Evolutionary conservation across 192 early-diverging fungal genomes (phyloP).

Genomic region (Piromyces finnis): DNA sequence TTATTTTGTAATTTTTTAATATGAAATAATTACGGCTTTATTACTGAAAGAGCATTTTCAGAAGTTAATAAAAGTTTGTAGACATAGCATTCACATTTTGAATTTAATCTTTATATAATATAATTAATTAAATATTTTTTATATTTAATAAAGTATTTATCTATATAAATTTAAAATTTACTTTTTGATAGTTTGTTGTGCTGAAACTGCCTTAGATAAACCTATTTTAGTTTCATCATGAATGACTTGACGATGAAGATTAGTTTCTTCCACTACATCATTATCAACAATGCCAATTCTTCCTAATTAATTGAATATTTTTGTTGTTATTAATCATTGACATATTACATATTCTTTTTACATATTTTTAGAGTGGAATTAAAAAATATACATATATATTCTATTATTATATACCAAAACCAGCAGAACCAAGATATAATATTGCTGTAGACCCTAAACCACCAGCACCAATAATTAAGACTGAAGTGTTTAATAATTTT

Average conservation of each 20-base stretch:
- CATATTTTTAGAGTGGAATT: too few species aligned
- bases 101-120: slow-evolving; percentile 33
- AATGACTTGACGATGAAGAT: slow-evolving; percentile 88
- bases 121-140: slow-evolving; percentile 3
- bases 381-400: neutral
- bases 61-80: slow-evolving; percentile 61
- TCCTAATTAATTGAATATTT: slow-evolving; percentile 3
- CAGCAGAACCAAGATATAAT: slow-evolving; percentile 76
- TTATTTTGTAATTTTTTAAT: too few species aligned
- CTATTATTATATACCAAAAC: slow-evolving; percentile 32
- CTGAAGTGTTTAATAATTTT: slow-evolving; percentile 46
- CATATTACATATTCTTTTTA: too few species aligned
- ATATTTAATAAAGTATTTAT: neutral
- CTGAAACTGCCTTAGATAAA: slow-evolving; percentile 59
- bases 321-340: neutral
- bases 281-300: slow-evolving; percentile 81
- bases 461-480: slow-evolving; percentile 84
- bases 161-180: slow-evolving; percentile 8
- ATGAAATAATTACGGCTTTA: slow-evolving; percentile 21
- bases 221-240: slow-evolving; percentile 56
- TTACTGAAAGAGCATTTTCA: slow-evolving; percentile 58
- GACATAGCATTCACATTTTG: slow-evolving; percentile 33
- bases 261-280: slow-evolving; percentile 74
- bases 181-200: slow-evolving; percentile 26
- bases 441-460: slow-evolving; percentile 78